phyloP scores from a whole-genome alignment of 805 yeast species.

The Saccharomycopsis javanensis region DNA sequence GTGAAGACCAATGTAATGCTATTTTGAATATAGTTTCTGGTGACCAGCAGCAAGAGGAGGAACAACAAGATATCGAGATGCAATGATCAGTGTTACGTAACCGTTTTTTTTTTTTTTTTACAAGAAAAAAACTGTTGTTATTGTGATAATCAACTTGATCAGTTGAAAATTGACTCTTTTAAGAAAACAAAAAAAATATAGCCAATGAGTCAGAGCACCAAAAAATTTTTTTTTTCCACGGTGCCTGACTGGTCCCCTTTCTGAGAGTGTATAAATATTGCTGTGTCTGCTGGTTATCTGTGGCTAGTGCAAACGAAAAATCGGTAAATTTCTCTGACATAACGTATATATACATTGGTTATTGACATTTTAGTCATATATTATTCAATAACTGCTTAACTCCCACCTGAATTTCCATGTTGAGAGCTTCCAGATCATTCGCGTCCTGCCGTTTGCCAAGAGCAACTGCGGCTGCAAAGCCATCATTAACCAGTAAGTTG shows the following conservation, averaged over 20 bases:
- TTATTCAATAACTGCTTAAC: no score
- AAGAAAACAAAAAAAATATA: no score
- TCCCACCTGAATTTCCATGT: no score
- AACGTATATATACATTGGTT: no score
- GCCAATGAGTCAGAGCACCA: neutral
- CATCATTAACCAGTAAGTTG: neutral
- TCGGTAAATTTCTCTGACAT: no score
- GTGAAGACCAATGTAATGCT: constrained; percentile 52
- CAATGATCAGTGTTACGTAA: neutral
- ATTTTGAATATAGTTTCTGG: constrained; percentile 45
- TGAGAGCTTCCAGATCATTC: neutral
- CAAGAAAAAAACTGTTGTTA: no score
- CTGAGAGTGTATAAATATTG: neutral
- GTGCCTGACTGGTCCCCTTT: no score
- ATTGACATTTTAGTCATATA: no score
- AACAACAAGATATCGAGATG: constrained; percentile 13
- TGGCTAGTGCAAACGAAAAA: no score
- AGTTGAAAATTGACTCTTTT: no score
- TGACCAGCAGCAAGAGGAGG: constrained; percentile 21
- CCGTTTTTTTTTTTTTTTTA: no score
- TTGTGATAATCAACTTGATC: no score
- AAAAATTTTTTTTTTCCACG: neutral
- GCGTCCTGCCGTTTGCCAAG: neutral
- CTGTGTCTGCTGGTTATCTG: neutral
- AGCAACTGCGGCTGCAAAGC: neutral